Conservation (phyloP, 345 rosid genomes). For the Gossypium herbaceum region DNA sequence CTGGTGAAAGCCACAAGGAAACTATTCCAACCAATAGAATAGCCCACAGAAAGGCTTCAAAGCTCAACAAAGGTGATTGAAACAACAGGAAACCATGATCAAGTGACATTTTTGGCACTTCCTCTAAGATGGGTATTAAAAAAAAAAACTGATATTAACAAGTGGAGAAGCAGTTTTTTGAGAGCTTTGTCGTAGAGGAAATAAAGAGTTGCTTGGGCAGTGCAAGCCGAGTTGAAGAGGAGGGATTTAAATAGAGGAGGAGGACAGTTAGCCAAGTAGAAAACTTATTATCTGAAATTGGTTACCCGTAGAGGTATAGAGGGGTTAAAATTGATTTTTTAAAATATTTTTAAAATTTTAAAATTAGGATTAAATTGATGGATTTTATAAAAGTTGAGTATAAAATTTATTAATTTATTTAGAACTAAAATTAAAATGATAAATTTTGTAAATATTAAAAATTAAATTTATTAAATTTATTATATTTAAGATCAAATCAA, state of each 20-base stretch:
- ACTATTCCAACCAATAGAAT: conserved; percentile 30
- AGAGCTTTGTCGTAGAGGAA: background rate
- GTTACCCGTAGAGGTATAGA: too few relatives aligned
- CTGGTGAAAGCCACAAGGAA: conserved; percentile 46
- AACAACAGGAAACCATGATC: background rate
- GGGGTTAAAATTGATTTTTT: too few relatives aligned
- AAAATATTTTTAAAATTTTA: too few relatives aligned
- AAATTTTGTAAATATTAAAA: too few relatives aligned
- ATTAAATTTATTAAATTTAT: too few relatives aligned
- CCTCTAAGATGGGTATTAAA: background rate
- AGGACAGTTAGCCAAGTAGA: background rate
- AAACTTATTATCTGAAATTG: too few relatives aligned
- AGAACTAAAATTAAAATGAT: too few relatives aligned
- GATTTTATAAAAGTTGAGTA: too few relatives aligned
- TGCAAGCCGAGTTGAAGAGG: background rate
- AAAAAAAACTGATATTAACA: background rate
- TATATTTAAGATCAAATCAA: too few relatives aligned
- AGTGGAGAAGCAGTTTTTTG: background rate
- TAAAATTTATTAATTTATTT: too few relatives aligned
- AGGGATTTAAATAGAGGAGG: background rate
- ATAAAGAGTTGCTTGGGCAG: background rate
- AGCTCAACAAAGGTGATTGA: conserved; percentile 16
- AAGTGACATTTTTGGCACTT: background rate
- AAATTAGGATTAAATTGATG: too few relatives aligned
- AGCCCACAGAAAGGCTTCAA: conserved; percentile 32